phyloP scores from a whole-genome alignment of 306 rosid species.

The Canavalia ensiformis region DNA sequence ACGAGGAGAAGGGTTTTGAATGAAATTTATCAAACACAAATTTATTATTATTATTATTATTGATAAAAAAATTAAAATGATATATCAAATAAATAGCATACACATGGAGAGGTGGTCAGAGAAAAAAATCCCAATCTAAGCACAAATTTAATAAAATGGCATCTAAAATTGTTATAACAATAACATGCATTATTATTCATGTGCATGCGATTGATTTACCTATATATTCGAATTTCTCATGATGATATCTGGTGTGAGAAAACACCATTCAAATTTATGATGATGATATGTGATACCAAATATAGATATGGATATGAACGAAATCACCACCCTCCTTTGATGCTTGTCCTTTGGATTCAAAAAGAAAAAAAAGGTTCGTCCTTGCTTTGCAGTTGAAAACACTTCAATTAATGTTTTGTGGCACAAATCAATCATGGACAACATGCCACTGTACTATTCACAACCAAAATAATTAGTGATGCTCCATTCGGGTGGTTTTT shows the following conservation, averaged over 20 bases:
- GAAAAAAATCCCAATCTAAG: not conserved
- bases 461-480: not conserved
- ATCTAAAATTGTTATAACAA: not conserved
- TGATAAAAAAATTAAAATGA: not conserved
- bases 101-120: not conserved
- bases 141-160: not conserved
- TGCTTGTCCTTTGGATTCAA: not conserved
- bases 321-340: not conserved
- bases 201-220: not conserved
- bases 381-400: not conserved
- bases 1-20: not conserved
- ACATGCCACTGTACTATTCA: not conserved
- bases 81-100: not conserved
- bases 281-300: not conserved
- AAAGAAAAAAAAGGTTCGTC: not conserved
- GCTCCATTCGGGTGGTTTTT: too few species aligned
- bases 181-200: not conserved
- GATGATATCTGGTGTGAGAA: not conserved
- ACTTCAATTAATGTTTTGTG: not conserved
- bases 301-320: not conserved
- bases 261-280: slow-evolving; percentile 1
- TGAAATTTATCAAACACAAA: not conserved
- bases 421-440: not conserved
- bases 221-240: not conserved
- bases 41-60: too few species aligned